Percentiles rank a stretch among this genome's conserved stretches.
phyloP scores from a whole-genome alignment of 176 grass and related monocot genomes.

The Oryza meyeriana region DNA sequence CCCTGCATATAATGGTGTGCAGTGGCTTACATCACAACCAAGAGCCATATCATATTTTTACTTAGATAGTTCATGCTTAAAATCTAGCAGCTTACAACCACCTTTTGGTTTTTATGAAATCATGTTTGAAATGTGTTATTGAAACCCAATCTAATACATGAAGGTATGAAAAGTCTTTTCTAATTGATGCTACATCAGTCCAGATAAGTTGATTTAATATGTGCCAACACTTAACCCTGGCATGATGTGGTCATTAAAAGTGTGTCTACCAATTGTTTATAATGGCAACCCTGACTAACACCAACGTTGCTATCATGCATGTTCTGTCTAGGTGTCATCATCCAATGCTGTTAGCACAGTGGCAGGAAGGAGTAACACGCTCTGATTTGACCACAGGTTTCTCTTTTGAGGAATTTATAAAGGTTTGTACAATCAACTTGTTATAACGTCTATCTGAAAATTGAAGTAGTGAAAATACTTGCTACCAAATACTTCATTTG shows the following conservation, averaged over 20 bases:
- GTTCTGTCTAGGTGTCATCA: slow-evolving; percentile 73
- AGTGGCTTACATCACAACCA: no score
- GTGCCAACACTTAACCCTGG: not conserved
- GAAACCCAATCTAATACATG: not conserved
- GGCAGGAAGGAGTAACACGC: slow-evolving; percentile 90
- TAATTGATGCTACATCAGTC: not conserved
- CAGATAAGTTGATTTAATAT: slow-evolving; percentile 3
- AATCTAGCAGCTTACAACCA: not conserved
- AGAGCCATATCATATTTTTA: no score
- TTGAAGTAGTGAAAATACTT: not conserved
- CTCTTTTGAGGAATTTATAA: slow-evolving; percentile 82
- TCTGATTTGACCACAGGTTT: slow-evolving; percentile 59
- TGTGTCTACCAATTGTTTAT: not conserved
- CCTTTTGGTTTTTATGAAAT: not conserved
- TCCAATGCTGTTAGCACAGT: slow-evolving; percentile 82
- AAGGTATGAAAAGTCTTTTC: not conserved
- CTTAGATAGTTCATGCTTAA: not conserved
- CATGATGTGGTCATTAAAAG: not conserved
- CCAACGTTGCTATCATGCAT: not conserved
- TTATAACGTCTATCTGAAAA: not conserved
- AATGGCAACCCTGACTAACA: not conserved
- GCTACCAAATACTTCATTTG: not conserved
- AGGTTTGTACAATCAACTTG: slow-evolving; percentile 34
- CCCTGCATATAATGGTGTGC: no score
- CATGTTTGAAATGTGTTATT: not conserved